Evolutionary conservation across 208 protist species (phyloP).

Genomic region (Blechomonas ayalai): DNA sequence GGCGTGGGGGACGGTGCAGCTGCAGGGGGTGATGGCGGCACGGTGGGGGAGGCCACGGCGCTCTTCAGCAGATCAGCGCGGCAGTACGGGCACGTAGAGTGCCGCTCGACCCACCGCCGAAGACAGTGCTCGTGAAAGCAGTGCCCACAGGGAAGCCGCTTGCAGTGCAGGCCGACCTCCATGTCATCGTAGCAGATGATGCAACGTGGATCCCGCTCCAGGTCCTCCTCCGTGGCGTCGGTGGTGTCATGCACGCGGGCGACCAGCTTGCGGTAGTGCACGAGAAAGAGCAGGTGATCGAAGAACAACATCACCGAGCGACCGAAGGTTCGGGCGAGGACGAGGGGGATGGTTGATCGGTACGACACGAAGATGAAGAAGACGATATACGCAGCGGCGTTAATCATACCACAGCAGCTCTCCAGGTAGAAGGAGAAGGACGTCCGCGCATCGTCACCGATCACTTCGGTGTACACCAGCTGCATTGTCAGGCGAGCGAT

Average conservation of each 20-base stretch:
- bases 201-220: constrained; percentile 52
- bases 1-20: not conserved
- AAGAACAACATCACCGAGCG: constrained; percentile 20
- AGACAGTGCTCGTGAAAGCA: constrained; percentile 81
- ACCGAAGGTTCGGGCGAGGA: constrained; percentile 40
- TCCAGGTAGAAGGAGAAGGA: constrained; percentile 27
- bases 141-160: constrained; percentile 73
- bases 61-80: constrained; percentile 38
- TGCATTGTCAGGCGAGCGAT: constrained; percentile 5
- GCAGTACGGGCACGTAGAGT: constrained; percentile 84
- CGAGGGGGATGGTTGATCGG: constrained; percentile 30
- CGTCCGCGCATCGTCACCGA: constrained; percentile 24
- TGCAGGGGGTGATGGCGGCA: constrained; percentile 1
- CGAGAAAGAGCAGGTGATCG: constrained; percentile 21
- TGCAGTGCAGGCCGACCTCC: constrained; percentile 22
- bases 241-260: constrained; percentile 15
- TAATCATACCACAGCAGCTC: constrained; percentile 11
- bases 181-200: constrained; percentile 87
- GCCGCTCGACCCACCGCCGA: constrained; percentile 61
- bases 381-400: constrained; percentile 28
- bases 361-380: constrained; percentile 41
- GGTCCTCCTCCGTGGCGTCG: constrained; percentile 41
- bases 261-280: constrained; percentile 32
- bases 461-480: constrained; percentile 17
- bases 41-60: not conserved